Evolutionary conservation across 352 stramenopile genomes (phyloP).

Genomic region (Globisporangium irregulare): DNA sequence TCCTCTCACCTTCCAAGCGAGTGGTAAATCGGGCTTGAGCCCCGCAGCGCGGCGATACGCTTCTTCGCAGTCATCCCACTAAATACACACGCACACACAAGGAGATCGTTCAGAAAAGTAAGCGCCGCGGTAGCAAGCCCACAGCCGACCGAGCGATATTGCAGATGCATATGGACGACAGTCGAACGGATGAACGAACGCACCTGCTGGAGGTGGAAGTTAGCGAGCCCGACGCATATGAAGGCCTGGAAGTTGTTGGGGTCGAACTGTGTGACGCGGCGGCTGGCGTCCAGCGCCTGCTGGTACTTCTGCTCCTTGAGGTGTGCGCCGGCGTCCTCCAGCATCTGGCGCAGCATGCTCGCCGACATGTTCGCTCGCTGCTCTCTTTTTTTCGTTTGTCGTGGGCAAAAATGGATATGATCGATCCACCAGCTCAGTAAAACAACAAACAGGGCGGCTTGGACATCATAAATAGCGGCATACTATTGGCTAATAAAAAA

Average conservation of each 20-base stretch:
- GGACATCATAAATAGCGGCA: not conserved
- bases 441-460: too few species aligned
- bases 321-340: slow-evolving; percentile 64
- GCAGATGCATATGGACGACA: not conserved
- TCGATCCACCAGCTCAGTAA: not conserved
- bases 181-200: slow-evolving; percentile 9
- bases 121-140: not conserved
- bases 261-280: slow-evolving; percentile 74
- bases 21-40: slow-evolving; percentile 69
- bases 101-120: not conserved
- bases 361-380: slow-evolving; percentile 43
- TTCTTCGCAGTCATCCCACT: slow-evolving; percentile 72
- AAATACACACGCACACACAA: not conserved
- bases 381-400: not conserved
- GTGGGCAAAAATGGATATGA: not conserved
- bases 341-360: slow-evolving; percentile 70
- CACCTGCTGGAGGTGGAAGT: slow-evolving; percentile 69
- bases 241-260: slow-evolving; percentile 81
- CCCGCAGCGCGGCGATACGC: slow-evolving; percentile 61
- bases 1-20: slow-evolving; percentile 73
- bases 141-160: not conserved
- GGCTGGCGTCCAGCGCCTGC: slow-evolving; percentile 58
- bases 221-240: slow-evolving; percentile 77
- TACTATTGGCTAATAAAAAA: not conserved
- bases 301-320: slow-evolving; percentile 78